Evolutionary conservation across 305 asterid species (phyloP), one percentile per base, ranked within the genome.

Genomic region (Salvia sclarea): DNA sequence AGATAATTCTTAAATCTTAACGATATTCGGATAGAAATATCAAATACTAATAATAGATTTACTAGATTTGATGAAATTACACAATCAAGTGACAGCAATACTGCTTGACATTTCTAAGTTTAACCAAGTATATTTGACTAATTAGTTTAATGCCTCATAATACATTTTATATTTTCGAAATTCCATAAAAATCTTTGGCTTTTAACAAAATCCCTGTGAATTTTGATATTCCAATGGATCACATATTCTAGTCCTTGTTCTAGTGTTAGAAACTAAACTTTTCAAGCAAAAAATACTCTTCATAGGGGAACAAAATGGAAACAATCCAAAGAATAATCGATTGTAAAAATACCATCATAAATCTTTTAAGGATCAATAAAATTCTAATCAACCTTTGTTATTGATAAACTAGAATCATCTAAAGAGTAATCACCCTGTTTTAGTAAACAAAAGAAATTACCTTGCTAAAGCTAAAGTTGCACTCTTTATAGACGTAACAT

Each of bases 401-500:
- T 35, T 3, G 16, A 56, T 48, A 30, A 31, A 55, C 3, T 49
- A 33, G 35, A 60, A 61, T 49, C 44, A 64, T 35, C 22, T 13
- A 54, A 64, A 56, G 10, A 60, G 66, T 17, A 35, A 60, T 20
- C 21, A 54, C 6, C 12, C 21, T 25, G 40, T 54, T 10, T 3
- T 21, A 40, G 6, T 10, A 31, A 60, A 24, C 13, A 4, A 21
- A 35, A 65, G 58, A 56, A 41, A 76, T 69, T 78, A 91, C 97
- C 96, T 75, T 69, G 83, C 81, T 75, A 91, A 72, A 58, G 75
- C 70, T 59, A 69, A 57, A 28, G 86, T 58, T 13, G 83, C 88
- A 71, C 74, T 84, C 87, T 94, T 91, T 59, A 88, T 72, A 69
- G 50, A 58, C 45, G 86, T 62, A 68, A 75, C 65, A 65, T 79